A percentile compares a stretch with the other conserved stretches of the same genome.
Evolutionary conservation across 2,329 filamentous ascomycete species (phyloP).

Genomic region (Trichoderma hamatum): DNA sequence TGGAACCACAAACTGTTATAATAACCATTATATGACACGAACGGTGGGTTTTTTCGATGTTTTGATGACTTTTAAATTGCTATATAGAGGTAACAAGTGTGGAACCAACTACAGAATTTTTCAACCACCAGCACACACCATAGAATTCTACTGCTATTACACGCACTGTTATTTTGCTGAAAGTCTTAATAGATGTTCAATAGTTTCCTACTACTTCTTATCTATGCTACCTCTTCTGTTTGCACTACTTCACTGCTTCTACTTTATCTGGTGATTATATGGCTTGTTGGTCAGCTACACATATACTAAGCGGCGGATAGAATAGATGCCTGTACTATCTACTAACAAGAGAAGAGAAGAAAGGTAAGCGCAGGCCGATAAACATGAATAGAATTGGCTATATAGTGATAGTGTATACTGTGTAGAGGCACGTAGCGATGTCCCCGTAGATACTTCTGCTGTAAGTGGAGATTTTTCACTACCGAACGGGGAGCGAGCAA

Average conservation of each 20-base stretch:
- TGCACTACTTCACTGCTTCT: too few relatives aligned
- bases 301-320: not conserved
- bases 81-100: too few relatives aligned
- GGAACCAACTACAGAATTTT: too few relatives aligned
- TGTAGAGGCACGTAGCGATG: not conserved
- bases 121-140: too few relatives aligned
- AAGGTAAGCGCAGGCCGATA: not conserved
- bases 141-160: too few relatives aligned
- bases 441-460: not conserved
- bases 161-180: too few relatives aligned
- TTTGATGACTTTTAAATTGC: too few relatives aligned
- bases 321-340: not conserved
- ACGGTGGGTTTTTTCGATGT: not conserved
- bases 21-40: slow-evolving; percentile 37
- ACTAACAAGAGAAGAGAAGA: not conserved
- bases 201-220: too few relatives aligned
- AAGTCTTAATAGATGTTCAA: too few relatives aligned
- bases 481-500: not conserved
- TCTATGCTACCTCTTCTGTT: too few relatives aligned
- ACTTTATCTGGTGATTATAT: too few relatives aligned
- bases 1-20: slow-evolving; percentile 38
- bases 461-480: not conserved
- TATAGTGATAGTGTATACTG: not conserved
- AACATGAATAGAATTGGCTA: not conserved
- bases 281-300: too few relatives aligned